phyloP scores from a whole-genome alignment of 2,329 filamentous ascomycete species.

The Macrophomina tecta region DNA sequence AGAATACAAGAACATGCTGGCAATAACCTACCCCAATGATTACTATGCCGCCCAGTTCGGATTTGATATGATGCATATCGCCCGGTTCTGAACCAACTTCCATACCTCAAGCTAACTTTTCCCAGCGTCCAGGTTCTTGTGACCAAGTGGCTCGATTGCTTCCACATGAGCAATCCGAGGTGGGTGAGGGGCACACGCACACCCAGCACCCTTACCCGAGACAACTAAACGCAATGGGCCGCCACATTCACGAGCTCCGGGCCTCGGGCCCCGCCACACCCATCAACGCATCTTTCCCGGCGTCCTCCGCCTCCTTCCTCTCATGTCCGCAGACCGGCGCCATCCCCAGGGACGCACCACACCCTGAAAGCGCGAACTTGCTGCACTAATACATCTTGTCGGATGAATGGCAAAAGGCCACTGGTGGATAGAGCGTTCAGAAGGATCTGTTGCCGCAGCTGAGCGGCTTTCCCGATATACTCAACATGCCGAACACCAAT shows the following conservation, averaged over 20 bases:
- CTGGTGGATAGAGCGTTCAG: conserved; percentile 46
- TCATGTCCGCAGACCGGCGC: conserved; percentile 57
- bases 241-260: conserved; percentile 32
- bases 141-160: conserved; percentile 53
- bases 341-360: conserved; percentile 57
- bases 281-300: conserved; percentile 37
- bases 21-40: conserved; percentile 63
- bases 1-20: conserved; percentile 60
- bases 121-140: conserved; percentile 35
- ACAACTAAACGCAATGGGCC: conserved; percentile 12
- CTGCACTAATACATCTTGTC: conserved; percentile 56
- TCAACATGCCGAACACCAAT: conserved; percentile 45
- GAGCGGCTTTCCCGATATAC: conserved; percentile 37
- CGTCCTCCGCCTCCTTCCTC: conserved; percentile 48
- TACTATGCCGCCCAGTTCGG: conserved; percentile 62
- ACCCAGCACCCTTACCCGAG: conserved; percentile 44
- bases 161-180: conserved; percentile 56
- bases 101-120: neutral
- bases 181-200: conserved; percentile 61
- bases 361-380: conserved; percentile 59
- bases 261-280: conserved; percentile 11
- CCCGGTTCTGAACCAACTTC: neutral
- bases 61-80: conserved; percentile 53
- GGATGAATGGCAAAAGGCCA: conserved; percentile 45
- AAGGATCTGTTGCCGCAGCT: conserved; percentile 41